A percentile compares a stretch with the other conserved stretches of the same genome.
These are phyloP conservation scores for Sporothrix dimorphospora DNA, from an alignment of 2,329 filamentous ascomycete species.

Conservation along the genomic window DNA sequence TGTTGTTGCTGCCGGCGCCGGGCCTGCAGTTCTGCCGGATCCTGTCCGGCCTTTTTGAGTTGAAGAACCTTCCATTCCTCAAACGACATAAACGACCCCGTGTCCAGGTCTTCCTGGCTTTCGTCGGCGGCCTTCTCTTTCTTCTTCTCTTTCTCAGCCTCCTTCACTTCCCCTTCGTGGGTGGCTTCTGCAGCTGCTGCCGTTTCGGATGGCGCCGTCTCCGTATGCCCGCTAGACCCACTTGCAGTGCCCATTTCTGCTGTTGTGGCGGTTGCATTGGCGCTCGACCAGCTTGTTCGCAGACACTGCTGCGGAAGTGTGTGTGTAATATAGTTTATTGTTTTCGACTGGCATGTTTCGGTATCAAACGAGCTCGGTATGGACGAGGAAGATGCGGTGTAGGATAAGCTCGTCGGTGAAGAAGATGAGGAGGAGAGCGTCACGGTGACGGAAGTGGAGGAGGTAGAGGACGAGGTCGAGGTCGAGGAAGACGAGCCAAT, in stretches of 20 bases:
- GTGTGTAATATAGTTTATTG: constrained; percentile 82
- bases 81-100: constrained; percentile 83
- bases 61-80: constrained; percentile 98
- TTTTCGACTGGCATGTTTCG: constrained; percentile 59
- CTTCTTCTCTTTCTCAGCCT: constrained; percentile 2
- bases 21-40: constrained; percentile 66
- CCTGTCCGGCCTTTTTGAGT: constrained; percentile 80
- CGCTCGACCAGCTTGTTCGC: constrained; percentile 59
- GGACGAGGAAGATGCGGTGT: neutral
- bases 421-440: constrained; percentile 8
- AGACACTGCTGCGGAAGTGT: constrained; percentile 76
- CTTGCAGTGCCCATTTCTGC: constrained; percentile 1
- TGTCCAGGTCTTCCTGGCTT: constrained; percentile 54
- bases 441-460: constrained; percentile 21
- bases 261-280: constrained; percentile 34
- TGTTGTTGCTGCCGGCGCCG: constrained; percentile 55
- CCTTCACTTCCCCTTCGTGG: constrained; percentile 34
- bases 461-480: neutral
- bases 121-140: constrained; percentile 30
- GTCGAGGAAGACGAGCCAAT: neutral
- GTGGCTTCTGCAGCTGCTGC: neutral
- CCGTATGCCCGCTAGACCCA: constrained; percentile 17
- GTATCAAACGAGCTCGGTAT: constrained; percentile 35
- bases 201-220: constrained; percentile 26
- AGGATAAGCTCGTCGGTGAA: neutral